These are phyloP conservation scores for Colletotrichum nymphaeae DNA, from an alignment of 2,329 filamentous ascomycete genomes.

Conservation along the genomic window DNA sequence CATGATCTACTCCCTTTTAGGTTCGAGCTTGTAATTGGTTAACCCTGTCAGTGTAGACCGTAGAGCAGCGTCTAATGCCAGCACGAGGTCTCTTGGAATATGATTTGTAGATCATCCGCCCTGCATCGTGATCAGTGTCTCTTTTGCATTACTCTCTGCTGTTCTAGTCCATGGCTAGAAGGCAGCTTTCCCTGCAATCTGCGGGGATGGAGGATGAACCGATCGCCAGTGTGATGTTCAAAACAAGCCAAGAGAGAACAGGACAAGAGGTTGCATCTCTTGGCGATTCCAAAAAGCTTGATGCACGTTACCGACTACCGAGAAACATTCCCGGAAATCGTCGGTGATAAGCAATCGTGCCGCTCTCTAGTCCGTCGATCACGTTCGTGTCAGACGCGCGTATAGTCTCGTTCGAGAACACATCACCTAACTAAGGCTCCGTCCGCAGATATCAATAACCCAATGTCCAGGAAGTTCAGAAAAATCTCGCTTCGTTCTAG, in stretches of 20 bases:
- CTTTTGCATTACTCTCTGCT: background rate
- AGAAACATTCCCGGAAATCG: conserved; percentile 9
- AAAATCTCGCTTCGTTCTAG: background rate
- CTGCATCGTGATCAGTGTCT: background rate
- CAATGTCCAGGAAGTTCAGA: background rate
- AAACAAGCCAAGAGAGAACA: background rate
- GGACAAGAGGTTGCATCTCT: conserved; percentile 1
- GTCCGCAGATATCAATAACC: background rate
- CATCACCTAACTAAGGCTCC: no score
- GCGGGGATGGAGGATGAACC: background rate
- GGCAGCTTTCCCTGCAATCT: background rate
- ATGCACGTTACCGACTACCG: background rate
- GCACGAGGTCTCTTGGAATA: background rate
- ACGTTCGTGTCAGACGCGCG: background rate
- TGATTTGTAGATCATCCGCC: background rate
- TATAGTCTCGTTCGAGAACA: background rate
- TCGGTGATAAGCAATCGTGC: background rate
- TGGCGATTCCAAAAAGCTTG: conserved; percentile 16
- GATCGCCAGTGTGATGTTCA: background rate
- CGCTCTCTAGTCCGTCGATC: background rate
- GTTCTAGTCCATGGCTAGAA: background rate
- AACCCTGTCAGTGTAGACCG: background rate
- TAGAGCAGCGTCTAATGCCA: background rate
- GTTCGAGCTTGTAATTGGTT: background rate
- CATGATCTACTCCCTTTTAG: background rate